A percentile compares a stretch with the other conserved stretches of the same genome.
Evolutionary conservation across 805 yeast genomes (phyloP).

Genomic region (Candida maesae): DNA sequence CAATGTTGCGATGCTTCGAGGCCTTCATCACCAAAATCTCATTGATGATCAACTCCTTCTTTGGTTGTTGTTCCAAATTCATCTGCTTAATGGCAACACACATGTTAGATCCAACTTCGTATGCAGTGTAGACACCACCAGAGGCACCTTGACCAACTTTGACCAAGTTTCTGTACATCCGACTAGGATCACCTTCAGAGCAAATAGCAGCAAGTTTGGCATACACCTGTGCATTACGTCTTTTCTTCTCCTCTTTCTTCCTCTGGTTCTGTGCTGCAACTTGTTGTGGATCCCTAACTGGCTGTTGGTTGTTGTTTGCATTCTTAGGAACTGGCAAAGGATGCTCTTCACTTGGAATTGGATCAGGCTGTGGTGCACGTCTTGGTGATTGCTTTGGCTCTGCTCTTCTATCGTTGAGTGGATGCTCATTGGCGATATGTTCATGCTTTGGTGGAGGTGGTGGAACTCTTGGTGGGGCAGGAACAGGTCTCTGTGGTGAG

Average conservation of each 20-base stretch:
- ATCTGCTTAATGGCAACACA: conserved; percentile 95
- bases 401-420: conserved; percentile 15
- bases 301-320: too few relatives aligned
- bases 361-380: background rate
- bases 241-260: conserved; percentile 75
- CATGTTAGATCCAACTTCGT: conserved; percentile 48
- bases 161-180: conserved; percentile 58
- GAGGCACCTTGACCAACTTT: conserved; percentile 98
- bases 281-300: conserved; percentile 43
- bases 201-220: conserved; percentile 73
- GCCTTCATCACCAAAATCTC: conserved; percentile 96
- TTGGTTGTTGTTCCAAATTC: conserved; percentile 92
- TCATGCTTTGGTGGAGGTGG: conserved; percentile 26
- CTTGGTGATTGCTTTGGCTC: conserved; percentile 8
- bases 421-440: conserved; percentile 12
- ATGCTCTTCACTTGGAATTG: conserved; percentile 1
- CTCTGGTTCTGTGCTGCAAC: conserved; percentile 57
- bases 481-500: conserved; percentile 25
- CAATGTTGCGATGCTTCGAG: conserved; percentile 85
- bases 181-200: conserved; percentile 79
- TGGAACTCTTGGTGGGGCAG: conserved; percentile 27
- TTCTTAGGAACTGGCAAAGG: conserved; percentile 32
- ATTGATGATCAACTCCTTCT: conserved; percentile 89
- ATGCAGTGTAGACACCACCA: conserved; percentile 94
- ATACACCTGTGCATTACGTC: conserved; percentile 67